Evolutionary conservation across 768 basidiomycete genomes (phyloP).

Genomic region (Tulasnella sp.): DNA sequence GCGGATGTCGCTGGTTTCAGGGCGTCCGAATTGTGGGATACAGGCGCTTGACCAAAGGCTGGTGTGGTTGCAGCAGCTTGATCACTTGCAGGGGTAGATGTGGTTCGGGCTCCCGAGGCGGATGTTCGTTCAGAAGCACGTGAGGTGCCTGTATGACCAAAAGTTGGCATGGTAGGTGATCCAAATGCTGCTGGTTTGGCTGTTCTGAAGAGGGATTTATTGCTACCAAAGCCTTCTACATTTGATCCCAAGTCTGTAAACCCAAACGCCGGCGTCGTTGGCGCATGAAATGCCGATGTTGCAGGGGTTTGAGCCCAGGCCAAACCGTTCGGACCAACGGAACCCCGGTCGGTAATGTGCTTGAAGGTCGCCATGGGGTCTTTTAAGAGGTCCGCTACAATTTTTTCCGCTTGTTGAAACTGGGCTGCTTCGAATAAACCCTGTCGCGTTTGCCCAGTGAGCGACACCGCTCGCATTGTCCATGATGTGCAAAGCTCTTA

Average conservation of each 20-base stretch:
- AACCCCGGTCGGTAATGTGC: constrained; percentile 52
- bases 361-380: constrained; percentile 58
- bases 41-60: constrained; percentile 35
- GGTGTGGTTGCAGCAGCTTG: constrained; percentile 31
- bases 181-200: constrained; percentile 30
- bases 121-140: constrained; percentile 44
- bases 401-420: constrained; percentile 58
- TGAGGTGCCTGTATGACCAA: constrained; percentile 39
- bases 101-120: constrained; percentile 32
- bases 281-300: constrained; percentile 37
- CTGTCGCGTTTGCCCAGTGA: not conserved
- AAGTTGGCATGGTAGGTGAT: constrained; percentile 35
- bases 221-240: constrained; percentile 40
- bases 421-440: constrained; percentile 57
- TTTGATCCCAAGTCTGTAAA: constrained; percentile 42
- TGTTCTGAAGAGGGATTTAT: constrained; percentile 44
- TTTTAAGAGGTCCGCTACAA: constrained; percentile 51
- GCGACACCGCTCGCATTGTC: constrained; percentile 14
- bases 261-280: constrained; percentile 38
- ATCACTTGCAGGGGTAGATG: constrained; percentile 40
- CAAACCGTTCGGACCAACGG: constrained; percentile 41
- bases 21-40: constrained; percentile 28
- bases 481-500: constrained; percentile 46
- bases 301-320: constrained; percentile 36
- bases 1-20: constrained; percentile 35